Evolutionary conservation across 192 early-diverging fungal genomes (phyloP).

Genomic region (Umbelopsis sp.): DNA sequence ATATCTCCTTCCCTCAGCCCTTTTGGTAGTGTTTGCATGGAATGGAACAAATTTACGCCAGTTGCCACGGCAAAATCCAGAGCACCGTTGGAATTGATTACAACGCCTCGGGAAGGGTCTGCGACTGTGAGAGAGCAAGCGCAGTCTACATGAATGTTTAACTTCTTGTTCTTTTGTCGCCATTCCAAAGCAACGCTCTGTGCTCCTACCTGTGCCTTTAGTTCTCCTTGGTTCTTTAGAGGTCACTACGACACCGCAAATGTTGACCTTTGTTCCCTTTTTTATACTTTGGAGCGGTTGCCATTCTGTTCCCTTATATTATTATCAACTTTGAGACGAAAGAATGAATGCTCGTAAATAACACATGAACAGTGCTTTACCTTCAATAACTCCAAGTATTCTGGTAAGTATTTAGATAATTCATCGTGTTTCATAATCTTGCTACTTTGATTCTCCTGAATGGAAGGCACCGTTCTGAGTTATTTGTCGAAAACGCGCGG

Average conservation of each 20-base stretch:
- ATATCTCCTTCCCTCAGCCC: neutral
- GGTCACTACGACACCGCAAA: neutral
- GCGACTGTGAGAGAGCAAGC: neutral
- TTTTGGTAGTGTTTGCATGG: neutral
- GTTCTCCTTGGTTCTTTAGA: neutral
- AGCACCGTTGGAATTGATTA: too few relatives aligned
- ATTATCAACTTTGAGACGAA: too few relatives aligned
- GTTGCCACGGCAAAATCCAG: too few relatives aligned
- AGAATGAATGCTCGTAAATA: too few relatives aligned
- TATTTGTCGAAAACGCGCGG: too few relatives aligned
- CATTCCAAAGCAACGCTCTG: neutral
- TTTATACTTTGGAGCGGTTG: neutral
- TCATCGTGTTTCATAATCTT: too few relatives aligned
- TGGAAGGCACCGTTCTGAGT: too few relatives aligned
- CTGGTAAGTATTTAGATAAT: too few relatives aligned
- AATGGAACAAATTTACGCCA: conserved; percentile 1
- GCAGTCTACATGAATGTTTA: neutral
- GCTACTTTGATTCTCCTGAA: too few relatives aligned
- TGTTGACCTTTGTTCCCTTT: neutral
- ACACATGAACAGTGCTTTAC: too few relatives aligned
- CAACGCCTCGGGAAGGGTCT: neutral
- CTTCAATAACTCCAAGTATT: too few relatives aligned
- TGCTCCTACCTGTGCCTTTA: neutral
- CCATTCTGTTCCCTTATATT: neutral
- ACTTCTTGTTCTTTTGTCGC: too few relatives aligned